Evolutionary conservation across 768 basidiomycete genomes (phyloP), one percentile per base, ranked within the genome.

Genomic region (Mycena amicta): DNA sequence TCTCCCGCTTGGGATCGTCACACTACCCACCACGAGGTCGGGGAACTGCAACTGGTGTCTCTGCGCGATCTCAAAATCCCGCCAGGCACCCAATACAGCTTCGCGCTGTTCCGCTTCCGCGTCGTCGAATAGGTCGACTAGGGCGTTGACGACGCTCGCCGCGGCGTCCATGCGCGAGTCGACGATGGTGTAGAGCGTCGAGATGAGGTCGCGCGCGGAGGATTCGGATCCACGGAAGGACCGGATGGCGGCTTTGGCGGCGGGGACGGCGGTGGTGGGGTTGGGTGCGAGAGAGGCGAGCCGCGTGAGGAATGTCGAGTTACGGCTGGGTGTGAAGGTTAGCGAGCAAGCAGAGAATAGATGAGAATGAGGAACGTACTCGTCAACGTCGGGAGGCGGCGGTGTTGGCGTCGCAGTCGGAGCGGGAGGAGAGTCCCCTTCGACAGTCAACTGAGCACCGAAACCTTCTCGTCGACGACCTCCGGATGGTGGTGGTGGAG

Each of bases 1-100:
- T 3, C 90, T 86, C 4, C 93, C 93, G 23, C 87, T 85, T 3
- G 92, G 80, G 60, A 95, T 89, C 0, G 87, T 88, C 0, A 92
- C 87, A 63, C 89, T 95, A 43, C 85, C 86, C 0, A 83, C 75
- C 0, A 80, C 71, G 4, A 95, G 80, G 49, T 93, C 88, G 0
- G 94, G 93, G 75, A 94, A 93, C 63, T 93, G 86, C 68, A n/a
- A n/a, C 64, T 93, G 86, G n/a, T 86, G 84, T 22, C 87, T 88
- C 86, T 92, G 90, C 91, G 93, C 92, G 27, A 92, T 77, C 55
- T 87, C 87, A 72, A 95, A 94, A 1, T 85, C 86, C 50, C 90
- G 91, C 89, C 95, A 92, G 0, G 91, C 88, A 1, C 76, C 67
- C 52, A 95, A 73, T 1, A 98, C 69, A 53, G 86, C 87, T 31